Conservation (phyloP, 2,329 filamentous ascomycete species). For the Botrytis medusae region DNA sequence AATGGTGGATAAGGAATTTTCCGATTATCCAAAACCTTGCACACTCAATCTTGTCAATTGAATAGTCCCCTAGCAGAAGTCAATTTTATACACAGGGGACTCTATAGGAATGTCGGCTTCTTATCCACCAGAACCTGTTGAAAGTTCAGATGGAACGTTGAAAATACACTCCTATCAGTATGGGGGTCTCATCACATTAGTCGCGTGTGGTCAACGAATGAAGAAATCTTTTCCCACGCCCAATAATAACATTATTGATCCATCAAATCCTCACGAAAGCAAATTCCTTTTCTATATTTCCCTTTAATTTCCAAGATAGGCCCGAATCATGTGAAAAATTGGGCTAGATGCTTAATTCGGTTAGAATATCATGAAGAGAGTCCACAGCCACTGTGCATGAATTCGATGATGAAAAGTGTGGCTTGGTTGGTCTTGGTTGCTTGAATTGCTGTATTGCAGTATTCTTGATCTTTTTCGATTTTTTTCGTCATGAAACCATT, state of each 20-base stretch:
- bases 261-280: background rate
- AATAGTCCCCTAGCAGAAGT: background rate
- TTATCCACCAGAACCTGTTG: background rate
- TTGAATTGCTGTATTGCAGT: background rate
- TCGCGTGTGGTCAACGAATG: background rate
- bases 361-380: background rate
- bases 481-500: background rate
- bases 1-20: background rate
- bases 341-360: background rate
- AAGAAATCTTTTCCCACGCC: background rate
- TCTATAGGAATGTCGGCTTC: background rate
- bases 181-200: background rate
- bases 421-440: background rate
- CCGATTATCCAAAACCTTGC: background rate
- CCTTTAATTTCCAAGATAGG: background rate
- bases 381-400: conserved; percentile 5
- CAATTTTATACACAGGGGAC: background rate
- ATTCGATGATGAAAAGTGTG: background rate
- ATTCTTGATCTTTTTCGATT: background rate
- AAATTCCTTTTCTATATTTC: background rate
- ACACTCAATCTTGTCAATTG: background rate
- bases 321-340: background rate
- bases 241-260: background rate
- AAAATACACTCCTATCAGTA: background rate
- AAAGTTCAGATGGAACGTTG: conserved; percentile 1